Evolutionary conservation across 768 basidiomycete genomes (phyloP).

Genomic region (Lactifluus rugatus): DNA sequence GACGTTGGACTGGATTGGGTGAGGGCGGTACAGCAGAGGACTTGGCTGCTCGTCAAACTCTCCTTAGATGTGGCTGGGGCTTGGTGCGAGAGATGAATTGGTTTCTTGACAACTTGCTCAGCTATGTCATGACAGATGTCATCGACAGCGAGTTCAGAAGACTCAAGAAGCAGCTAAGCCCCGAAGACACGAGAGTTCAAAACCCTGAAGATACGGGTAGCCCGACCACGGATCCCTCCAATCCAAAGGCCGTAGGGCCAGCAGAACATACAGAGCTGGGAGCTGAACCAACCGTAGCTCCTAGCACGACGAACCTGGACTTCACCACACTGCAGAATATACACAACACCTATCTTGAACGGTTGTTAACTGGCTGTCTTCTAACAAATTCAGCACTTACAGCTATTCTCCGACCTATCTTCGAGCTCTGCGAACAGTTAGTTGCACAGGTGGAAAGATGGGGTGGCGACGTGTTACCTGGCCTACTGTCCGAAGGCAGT

Average conservation of each 20-base stretch:
- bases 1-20: conserved; percentile 78
- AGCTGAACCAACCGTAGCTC: conserved; percentile 14
- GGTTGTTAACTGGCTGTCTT: conserved; percentile 69
- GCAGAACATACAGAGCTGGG: not conserved
- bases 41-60: conserved; percentile 47
- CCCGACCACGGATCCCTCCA: conserved; percentile 20
- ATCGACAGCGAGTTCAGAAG: conserved; percentile 73
- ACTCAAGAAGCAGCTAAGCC: conserved; percentile 48
- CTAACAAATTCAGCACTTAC: conserved; percentile 58
- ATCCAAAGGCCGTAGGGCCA: not conserved
- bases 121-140: conserved; percentile 86
- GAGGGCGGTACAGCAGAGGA: conserved; percentile 79
- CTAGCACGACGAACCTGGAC: conserved; percentile 45
- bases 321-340: conserved; percentile 80
- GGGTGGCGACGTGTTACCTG: conserved; percentile 86
- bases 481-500: conserved; percentile 73
- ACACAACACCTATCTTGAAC: conserved; percentile 72
- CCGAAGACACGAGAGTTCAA: conserved; percentile 1
- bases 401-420: conserved; percentile 54
- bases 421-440: conserved; percentile 79
- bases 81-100: conserved; percentile 82
- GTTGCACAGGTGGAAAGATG: conserved; percentile 85
- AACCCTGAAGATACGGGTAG: conserved; percentile 20
- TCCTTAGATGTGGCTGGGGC: conserved; percentile 79
- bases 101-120: conserved; percentile 77